Evolutionary conservation across 805 yeast genomes (phyloP).

Genomic region (Starmerella lactis-condensi): DNA sequence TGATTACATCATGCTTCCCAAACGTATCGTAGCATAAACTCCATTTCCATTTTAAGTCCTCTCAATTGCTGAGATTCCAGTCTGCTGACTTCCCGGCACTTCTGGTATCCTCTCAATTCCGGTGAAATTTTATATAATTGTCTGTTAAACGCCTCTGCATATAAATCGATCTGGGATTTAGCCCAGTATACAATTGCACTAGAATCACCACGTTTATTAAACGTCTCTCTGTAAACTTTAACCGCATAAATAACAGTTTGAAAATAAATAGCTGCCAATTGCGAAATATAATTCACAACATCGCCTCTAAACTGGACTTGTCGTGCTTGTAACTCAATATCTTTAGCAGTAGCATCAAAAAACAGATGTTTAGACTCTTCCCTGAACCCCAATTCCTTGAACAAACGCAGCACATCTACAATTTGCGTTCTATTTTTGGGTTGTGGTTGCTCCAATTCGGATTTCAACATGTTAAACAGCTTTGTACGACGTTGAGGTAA

Average conservation of each 20-base stretch:
- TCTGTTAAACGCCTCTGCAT: conserved; percentile 41
- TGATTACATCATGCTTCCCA: too few relatives aligned
- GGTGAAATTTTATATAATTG: conserved; percentile 36
- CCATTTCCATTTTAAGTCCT: conserved; percentile 53
- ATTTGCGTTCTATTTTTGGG: conserved; percentile 3
- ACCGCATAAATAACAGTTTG: conserved; percentile 43
- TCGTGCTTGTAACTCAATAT: conserved; percentile 31
- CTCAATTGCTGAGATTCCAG: conserved; percentile 47
- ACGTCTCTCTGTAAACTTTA: conserved; percentile 34
- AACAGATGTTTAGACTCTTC: conserved; percentile 34
- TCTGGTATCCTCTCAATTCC: conserved; percentile 33
- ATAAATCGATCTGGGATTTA: conserved; percentile 40
- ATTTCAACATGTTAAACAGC: conserved; percentile 8
- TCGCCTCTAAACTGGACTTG: conserved; percentile 40
- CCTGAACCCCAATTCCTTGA: conserved; percentile 27
- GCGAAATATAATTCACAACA: conserved; percentile 35
- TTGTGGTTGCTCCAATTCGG: conserved; percentile 6
- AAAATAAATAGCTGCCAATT: conserved; percentile 44
- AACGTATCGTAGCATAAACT: conserved; percentile 39
- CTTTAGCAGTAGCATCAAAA: conserved; percentile 30
- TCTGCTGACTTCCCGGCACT: conserved; percentile 35
- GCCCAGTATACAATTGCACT: conserved; percentile 64
- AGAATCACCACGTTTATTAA: conserved; percentile 29
- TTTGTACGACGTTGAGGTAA: conserved; percentile 9
- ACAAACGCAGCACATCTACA: conserved; percentile 20